phyloP scores from a whole-genome alignment of 768 basidiomycete genomes.

The Mycena latifolia region DNA sequence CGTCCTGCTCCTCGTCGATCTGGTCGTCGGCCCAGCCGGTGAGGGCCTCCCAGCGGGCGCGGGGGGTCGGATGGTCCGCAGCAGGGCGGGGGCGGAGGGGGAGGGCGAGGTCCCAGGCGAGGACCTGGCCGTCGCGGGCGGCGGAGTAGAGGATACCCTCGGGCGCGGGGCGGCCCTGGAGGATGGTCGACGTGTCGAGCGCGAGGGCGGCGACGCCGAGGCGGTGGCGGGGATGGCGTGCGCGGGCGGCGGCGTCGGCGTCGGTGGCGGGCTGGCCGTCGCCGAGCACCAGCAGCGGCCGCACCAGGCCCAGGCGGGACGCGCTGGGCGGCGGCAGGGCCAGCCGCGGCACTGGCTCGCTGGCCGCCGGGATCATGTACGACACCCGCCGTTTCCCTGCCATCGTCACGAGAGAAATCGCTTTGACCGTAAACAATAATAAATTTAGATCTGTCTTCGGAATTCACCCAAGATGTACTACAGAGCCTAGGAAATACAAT shows the following conservation, averaged over 20 bases:
- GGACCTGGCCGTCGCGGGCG: conserved; percentile 89
- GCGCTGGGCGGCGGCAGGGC: conserved; percentile 76
- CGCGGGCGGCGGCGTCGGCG: conserved; percentile 40
- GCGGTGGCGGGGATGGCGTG: conserved; percentile 81
- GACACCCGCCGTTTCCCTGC: conserved; percentile 82
- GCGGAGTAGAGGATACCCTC: conserved; percentile 93
- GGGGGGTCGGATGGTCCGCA: conserved; percentile 40
- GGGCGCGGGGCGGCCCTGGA: conserved; percentile 74
- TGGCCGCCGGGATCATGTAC: conserved; percentile 86
- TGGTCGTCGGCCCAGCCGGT: conserved; percentile 87
- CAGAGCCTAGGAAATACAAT: too few relatives aligned
- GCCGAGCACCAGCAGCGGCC: conserved; percentile 71
- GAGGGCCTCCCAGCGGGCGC: conserved; percentile 79
- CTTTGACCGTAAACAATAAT: conserved; percentile 16
- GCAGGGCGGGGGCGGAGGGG: conserved; percentile 32
- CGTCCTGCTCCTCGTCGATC: conserved; percentile 74
- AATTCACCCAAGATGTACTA: too few relatives aligned
- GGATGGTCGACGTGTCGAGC: conserved; percentile 84
- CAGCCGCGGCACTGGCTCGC: conserved; percentile 71
- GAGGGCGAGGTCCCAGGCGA: conserved; percentile 85
- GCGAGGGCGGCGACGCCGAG: conserved; percentile 91
- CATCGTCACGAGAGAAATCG: conserved; percentile 51
- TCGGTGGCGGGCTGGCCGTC: conserved; percentile 42
- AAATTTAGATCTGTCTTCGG: too few relatives aligned
- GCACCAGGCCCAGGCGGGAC: conserved; percentile 73